These are phyloP conservation scores for Colletotrichum lini DNA, from an alignment of 2,329 filamentous ascomycete genomes.

Conservation along the genomic window DNA sequence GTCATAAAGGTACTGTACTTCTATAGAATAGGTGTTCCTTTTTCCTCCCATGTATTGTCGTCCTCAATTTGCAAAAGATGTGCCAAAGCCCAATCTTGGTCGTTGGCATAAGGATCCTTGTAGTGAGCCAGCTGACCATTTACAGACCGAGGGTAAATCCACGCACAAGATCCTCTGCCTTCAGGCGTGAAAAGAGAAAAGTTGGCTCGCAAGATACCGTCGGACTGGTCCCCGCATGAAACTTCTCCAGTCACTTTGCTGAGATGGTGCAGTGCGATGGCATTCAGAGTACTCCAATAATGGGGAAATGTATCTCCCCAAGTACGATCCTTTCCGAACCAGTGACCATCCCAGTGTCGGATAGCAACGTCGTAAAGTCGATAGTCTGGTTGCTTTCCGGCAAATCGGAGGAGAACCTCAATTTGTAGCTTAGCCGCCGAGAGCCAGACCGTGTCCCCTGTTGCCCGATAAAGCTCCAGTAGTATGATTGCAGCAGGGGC, in stretches of 20 bases:
- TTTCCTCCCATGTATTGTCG: slow-evolving; percentile 1
- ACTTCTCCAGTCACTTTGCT: slow-evolving; percentile 19
- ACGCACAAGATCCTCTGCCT: slow-evolving; percentile 35
- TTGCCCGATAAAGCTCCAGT: slow-evolving; percentile 64
- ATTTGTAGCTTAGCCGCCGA: slow-evolving; percentile 41
- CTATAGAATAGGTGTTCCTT: too few relatives aligned
- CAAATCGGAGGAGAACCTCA: slow-evolving; percentile 32
- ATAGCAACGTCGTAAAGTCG: slow-evolving; percentile 38
- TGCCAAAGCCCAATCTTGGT: slow-evolving; percentile 38
- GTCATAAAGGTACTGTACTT: too few relatives aligned
- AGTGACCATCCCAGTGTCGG: slow-evolving; percentile 40
- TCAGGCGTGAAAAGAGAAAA: slow-evolving; percentile 34
- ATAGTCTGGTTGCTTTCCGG: slow-evolving; percentile 40
- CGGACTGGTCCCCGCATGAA: neutral
- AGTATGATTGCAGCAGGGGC: slow-evolving; percentile 49
- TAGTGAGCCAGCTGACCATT: slow-evolving; percentile 34
- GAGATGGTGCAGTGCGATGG: slow-evolving; percentile 34
- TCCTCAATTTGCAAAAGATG: slow-evolving; percentile 38
- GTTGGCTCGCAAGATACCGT: slow-evolving; percentile 30
- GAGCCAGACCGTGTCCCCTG: slow-evolving; percentile 56
- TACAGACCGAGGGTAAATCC: slow-evolving; percentile 38
- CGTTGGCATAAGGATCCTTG: slow-evolving; percentile 38
- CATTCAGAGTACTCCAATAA: slow-evolving; percentile 41
- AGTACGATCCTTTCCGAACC: slow-evolving; percentile 41
- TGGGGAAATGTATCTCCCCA: slow-evolving; percentile 41